These are phyloP conservation scores for Aechmea fasciata DNA, from an alignment of 176 grass and related monocot species.

Conservation along the genomic window DNA sequence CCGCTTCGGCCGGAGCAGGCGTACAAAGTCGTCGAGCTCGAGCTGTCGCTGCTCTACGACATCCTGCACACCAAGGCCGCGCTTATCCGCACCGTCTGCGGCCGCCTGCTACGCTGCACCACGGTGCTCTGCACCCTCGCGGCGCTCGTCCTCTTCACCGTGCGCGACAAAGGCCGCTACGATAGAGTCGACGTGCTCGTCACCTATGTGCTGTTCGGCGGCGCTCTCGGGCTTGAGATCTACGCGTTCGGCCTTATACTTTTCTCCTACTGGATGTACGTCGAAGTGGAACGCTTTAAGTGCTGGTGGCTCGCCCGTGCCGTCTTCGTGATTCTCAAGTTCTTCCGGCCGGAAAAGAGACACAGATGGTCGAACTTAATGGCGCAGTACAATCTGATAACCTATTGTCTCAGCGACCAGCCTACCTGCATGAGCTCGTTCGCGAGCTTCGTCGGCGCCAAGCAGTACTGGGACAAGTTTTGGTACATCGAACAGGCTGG, in stretches of 20 bases:
- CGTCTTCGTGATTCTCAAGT: not conserved
- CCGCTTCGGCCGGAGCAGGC: not conserved
- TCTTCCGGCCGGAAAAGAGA: not conserved
- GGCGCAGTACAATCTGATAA: slow-evolving; percentile 37
- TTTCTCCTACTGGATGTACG: slow-evolving; percentile 16
- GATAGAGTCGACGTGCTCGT: slow-evolving; percentile 19
- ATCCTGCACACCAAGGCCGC: slow-evolving; percentile 60
- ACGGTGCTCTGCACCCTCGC: slow-evolving; percentile 22
- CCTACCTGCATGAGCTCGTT: not conserved
- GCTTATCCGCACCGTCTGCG: not conserved
- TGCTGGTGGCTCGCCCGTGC: not conserved
- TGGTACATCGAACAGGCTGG: not conserved
- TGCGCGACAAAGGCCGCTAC: slow-evolving; percentile 14
- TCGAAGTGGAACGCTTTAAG: not conserved
- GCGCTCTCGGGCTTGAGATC: slow-evolving; percentile 16
- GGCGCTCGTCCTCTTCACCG: slow-evolving; percentile 18
- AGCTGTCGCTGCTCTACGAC: slow-evolving; percentile 60
- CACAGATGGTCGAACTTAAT: slow-evolving; percentile 33
- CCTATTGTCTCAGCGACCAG: not conserved
- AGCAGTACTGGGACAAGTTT: not conserved
- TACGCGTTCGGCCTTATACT: not conserved
- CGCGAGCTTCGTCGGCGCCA: not conserved
- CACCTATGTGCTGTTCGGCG: slow-evolving; percentile 43
- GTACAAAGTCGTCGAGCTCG: slow-evolving; percentile 39
- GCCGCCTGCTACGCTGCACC: slow-evolving; percentile 24